Evolutionary conservation across 306 rosid genomes (phyloP).

Genomic region (Malus sieversii): DNA sequence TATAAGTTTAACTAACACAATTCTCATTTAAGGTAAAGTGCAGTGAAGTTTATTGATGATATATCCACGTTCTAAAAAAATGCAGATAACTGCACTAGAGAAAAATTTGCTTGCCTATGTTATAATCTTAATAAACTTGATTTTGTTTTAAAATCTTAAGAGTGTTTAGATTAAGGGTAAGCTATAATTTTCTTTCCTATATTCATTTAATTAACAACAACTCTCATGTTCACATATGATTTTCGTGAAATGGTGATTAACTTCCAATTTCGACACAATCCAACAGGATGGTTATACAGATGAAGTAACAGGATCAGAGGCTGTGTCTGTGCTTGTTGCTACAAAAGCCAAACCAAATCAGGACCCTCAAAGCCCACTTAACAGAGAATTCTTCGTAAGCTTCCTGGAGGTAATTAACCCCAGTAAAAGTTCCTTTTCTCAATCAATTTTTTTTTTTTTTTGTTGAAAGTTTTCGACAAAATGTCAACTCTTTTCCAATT

Average conservation of each 20-base stretch:
- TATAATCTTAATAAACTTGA: neutral
- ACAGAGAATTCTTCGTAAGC: conserved; percentile 61
- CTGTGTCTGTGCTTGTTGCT: conserved; percentile 73
- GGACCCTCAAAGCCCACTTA: conserved; percentile 40
- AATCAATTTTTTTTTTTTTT: neutral
- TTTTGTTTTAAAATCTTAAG: too few relatives aligned
- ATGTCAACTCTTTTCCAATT: neutral
- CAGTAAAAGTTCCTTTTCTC: neutral
- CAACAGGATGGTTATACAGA: conserved; percentile 82
- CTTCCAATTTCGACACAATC: conserved; percentile 10
- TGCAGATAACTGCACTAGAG: too few relatives aligned
- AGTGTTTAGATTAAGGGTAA: neutral
- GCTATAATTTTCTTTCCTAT: neutral
- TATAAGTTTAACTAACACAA: too few relatives aligned
- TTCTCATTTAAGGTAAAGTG: neutral
- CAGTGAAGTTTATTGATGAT: neutral
- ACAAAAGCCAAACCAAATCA: conserved; percentile 67
- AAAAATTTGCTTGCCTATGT: neutral
- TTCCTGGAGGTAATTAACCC: conserved; percentile 57
- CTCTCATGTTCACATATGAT: neutral
- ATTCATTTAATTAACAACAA: neutral
- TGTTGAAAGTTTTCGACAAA: neutral
- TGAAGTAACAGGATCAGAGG: conserved; percentile 51
- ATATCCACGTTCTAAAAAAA: neutral
- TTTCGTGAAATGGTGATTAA: neutral